Percentiles rank a stretch among this genome's conserved stretches.
Conservation (phyloP, 306 rosid genomes). For the Fagus sylvatica region DNA sequence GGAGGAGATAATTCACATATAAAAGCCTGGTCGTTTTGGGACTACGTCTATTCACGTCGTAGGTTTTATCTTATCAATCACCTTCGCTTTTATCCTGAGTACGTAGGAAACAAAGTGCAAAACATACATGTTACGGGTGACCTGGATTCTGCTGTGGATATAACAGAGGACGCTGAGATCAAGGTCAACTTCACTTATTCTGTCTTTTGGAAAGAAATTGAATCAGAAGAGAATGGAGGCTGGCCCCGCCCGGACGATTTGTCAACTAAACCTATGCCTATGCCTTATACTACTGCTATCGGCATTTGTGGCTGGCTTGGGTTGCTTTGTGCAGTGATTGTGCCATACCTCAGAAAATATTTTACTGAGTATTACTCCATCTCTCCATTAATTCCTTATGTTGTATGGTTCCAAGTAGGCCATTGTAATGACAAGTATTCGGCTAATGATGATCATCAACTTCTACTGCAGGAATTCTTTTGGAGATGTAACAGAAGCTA, state of each 20-base stretch:
- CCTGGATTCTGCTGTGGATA: slow-evolving; percentile 4
- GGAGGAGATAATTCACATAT: background rate
- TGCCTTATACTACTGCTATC: background rate
- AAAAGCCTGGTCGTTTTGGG: too few relatives aligned
- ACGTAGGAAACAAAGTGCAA: slow-evolving; percentile 8
- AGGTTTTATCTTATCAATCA: slow-evolving; percentile 15
- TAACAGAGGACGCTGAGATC: slow-evolving; percentile 11
- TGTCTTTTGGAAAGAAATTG: slow-evolving; percentile 11
- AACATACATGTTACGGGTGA: background rate
- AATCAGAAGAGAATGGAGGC: too few relatives aligned
- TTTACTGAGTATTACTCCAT: background rate
- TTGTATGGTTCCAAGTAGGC: background rate
- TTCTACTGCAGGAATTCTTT: background rate
- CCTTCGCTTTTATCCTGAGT: slow-evolving; percentile 1
- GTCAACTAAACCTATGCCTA: too few relatives aligned
- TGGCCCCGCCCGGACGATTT: too few relatives aligned
- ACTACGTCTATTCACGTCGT: too few relatives aligned
- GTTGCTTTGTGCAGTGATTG: slow-evolving; percentile 1
- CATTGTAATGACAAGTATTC: background rate
- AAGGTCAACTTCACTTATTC: slow-evolving; percentile 14
- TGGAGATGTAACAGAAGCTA: background rate
- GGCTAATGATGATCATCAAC: background rate
- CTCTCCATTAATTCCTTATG: background rate
- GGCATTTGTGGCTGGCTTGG: slow-evolving; percentile 1
- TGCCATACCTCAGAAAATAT: slow-evolving; percentile 1